Evolutionary conservation across 352 stramenopile genomes (phyloP), one percentile per base, ranked within the genome.

Genomic region (Globisporangium perplexum): DNA sequence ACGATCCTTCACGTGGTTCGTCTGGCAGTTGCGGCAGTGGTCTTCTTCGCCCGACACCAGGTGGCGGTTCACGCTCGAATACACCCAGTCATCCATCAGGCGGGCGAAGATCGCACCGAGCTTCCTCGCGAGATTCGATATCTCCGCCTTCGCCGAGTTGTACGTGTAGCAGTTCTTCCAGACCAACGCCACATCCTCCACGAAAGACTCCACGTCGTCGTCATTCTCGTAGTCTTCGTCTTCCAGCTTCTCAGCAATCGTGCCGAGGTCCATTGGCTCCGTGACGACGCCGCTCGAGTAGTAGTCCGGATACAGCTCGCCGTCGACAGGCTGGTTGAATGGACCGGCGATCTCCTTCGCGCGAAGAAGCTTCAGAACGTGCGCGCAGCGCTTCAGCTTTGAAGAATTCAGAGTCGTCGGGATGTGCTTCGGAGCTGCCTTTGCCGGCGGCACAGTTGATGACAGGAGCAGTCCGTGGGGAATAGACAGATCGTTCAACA

Each of bases 131-230:
- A 93, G 68, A 26, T 69, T 68, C 0, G 80, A 90, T 41, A 94
- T 94, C 55, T 90, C 80, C 0, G 84, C 79, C 63, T 87, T 86
- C 47, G 86, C 48, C 24, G 80, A 91, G 47, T 94, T 94, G 70
- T 88, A 94, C 24, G 78, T 68, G 57, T 83, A 90, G 47, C 84
- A 94, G 36, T 94, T 94, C 68, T 83, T 93, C 82, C 80, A 93
- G 17, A 94, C 79, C 18, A 92, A 54, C 26, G 80, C 55, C 18
- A 94, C 81, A 50, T 94, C 84, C 14, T 93, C 84, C 6, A 93
- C 66, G 50, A 94, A 91, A 2, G 73, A 72, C 18, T 90, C 82
- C 7, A 92, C 71, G 33, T 91, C 84, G 39, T 84, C 71, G 47
- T 93, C 81, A 43, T 83, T 73, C 50, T 90, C 82, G 50, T 94